Conservation (phyloP, 352 stramenopile genomes). For the Phytopythium ostracodes region DNA sequence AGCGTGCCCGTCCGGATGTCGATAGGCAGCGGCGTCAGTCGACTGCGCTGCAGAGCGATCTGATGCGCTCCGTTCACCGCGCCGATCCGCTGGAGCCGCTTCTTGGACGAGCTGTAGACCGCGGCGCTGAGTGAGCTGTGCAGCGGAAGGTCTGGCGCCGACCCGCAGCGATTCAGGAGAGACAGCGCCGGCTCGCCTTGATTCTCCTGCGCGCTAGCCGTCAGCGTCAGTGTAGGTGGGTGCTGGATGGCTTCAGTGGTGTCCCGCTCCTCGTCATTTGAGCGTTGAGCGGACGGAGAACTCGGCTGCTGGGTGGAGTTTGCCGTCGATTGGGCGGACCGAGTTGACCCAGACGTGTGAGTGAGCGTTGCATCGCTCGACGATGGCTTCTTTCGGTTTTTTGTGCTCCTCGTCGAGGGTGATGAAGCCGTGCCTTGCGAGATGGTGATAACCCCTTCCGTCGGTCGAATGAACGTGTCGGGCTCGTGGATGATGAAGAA, state of each 20-base stretch:
- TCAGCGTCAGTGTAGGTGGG: background rate
- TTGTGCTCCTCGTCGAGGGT: background rate
- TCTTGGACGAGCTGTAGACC: slow-evolving; percentile 72
- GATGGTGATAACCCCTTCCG: slow-evolving; percentile 14
- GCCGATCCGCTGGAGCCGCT: slow-evolving; percentile 31
- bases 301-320: background rate
- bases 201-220: background rate
- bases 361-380: background rate
- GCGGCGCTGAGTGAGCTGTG: slow-evolving; percentile 40
- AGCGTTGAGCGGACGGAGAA: background rate
- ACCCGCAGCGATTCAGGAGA: slow-evolving; percentile 58
- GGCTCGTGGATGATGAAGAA: slow-evolving; percentile 75
- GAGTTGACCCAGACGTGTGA: background rate
- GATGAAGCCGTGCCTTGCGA: background rate
- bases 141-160: slow-evolving; percentile 54
- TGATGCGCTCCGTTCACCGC: slow-evolving; percentile 33
- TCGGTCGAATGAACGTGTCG: slow-evolving; percentile 20
- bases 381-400: slow-evolving; percentile 1
- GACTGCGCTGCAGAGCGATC: slow-evolving; percentile 41
- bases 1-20: slow-evolving; percentile 36
- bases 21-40: slow-evolving; percentile 52
- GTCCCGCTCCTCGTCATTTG: background rate
- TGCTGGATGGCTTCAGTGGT: background rate
- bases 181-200: slow-evolving; percentile 9
- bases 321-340: background rate